Conservation (phyloP, 768 basidiomycete species). For the Guyanaporus albipodus region DNA sequence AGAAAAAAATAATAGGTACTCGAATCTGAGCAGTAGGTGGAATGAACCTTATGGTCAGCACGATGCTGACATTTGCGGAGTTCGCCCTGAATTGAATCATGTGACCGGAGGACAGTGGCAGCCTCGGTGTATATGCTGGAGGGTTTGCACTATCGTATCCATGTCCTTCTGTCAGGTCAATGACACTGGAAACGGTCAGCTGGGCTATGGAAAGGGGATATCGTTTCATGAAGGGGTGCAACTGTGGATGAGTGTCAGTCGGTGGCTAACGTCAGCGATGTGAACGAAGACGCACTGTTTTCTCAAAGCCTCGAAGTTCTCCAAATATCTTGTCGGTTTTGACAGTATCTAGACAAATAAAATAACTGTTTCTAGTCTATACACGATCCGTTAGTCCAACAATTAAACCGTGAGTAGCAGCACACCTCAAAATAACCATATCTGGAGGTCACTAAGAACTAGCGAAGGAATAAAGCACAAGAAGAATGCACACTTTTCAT, state of each 20-base stretch:
- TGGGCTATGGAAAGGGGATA: conserved; percentile 65
- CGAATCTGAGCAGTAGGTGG: background rate
- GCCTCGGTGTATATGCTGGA: conserved; percentile 54
- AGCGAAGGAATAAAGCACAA: background rate
- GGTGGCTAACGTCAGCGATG: background rate
- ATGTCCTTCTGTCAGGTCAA: conserved; percentile 60
- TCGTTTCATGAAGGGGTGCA: conserved; percentile 25
- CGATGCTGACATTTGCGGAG: conserved; percentile 45
- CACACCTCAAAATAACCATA: conserved; percentile 76
- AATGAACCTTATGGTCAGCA: conserved; percentile 65
- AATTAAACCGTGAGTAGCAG: background rate
- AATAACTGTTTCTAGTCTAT: conserved; percentile 81
- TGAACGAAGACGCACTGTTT: conserved; percentile 26
- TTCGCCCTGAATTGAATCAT: conserved; percentile 78
- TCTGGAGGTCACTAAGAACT: conserved; percentile 32
- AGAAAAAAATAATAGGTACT: background rate
- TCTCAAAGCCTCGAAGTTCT: conserved; percentile 56
- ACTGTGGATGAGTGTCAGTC: conserved; percentile 9
- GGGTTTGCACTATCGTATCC: conserved; percentile 76
- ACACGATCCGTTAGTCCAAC: conserved; percentile 1
- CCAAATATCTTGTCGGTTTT: conserved; percentile 68
- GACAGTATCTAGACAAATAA: conserved; percentile 64
- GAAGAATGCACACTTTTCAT: conserved; percentile 45
- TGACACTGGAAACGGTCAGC: conserved; percentile 54
- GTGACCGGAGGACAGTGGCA: conserved; percentile 74